Evolutionary conservation across 768 basidiomycete genomes (phyloP).

Genomic region (Sarcomyxa edulis): DNA sequence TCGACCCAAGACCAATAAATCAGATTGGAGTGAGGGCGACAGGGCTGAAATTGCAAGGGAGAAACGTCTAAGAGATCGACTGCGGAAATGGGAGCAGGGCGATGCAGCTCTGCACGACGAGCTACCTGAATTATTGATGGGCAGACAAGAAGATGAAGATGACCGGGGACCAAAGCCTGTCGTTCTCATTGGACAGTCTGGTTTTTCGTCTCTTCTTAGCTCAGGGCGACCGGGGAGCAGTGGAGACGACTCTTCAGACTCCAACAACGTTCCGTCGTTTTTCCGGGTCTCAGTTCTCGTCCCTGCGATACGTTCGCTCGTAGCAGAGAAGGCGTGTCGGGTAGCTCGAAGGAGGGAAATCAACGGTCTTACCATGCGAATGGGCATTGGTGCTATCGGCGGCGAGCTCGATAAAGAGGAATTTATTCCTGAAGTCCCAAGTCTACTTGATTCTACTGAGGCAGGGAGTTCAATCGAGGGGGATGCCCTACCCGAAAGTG

Average conservation of each 20-base stretch:
- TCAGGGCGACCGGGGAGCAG: conserved; percentile 17
- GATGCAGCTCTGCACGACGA: conserved; percentile 57
- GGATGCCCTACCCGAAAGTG: conserved; percentile 2
- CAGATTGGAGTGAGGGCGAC: conserved; percentile 66
- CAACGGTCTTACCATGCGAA: conserved; percentile 79
- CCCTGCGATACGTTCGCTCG: conserved; percentile 50
- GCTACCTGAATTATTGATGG: conserved; percentile 45
- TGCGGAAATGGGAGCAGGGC: conserved; percentile 71
- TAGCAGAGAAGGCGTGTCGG: conserved; percentile 51
- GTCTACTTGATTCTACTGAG: background rate
- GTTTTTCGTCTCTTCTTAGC: conserved; percentile 30
- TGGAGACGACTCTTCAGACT: conserved; percentile 15
- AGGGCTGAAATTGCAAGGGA: conserved; percentile 64
- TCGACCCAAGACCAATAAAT: conserved; percentile 28
- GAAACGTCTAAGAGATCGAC: conserved; percentile 62
- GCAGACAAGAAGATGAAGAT: conserved; percentile 30
- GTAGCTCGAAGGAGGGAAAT: conserved; percentile 64
- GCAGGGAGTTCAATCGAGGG: conserved; percentile 10
- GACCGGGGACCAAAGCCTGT: conserved; percentile 26
- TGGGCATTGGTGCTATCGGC: conserved; percentile 74
- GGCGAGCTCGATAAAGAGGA: conserved; percentile 46
- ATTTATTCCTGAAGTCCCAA: conserved; percentile 11
- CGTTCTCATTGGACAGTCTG: conserved; percentile 41
- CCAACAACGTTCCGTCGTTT: conserved; percentile 31
- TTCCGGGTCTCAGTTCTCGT: conserved; percentile 71